These are phyloP conservation scores for Aspergillus spinulosporus DNA, from an alignment of 2,329 filamentous ascomycete species.

Conservation along the genomic window DNA sequence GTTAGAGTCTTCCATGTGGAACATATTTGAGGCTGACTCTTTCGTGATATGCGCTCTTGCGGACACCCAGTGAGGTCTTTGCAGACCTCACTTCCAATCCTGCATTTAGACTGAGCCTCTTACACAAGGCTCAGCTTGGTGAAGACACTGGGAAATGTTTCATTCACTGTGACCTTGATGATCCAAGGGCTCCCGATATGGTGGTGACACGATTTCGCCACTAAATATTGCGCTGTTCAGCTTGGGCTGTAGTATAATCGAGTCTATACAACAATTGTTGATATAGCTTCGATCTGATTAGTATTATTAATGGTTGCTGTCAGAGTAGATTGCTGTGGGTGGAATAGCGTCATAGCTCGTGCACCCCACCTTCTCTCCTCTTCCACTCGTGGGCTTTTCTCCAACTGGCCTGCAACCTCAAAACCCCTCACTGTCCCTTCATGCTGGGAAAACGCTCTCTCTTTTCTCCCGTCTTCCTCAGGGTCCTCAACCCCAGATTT, in stretches of 20 bases:
- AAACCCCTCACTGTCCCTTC: constrained; percentile 15
- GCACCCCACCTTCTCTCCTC: constrained; percentile 15
- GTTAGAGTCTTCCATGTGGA: neutral
- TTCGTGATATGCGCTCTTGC: constrained; percentile 5
- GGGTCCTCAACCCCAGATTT: constrained; percentile 28
- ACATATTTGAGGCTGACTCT: neutral
- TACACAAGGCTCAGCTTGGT: constrained; percentile 7
- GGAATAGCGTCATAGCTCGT: constrained; percentile 22
- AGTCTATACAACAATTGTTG: neutral
- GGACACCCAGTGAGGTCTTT: neutral
- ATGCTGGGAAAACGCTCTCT: constrained; percentile 27
- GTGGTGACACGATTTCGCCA: too few relatives aligned
- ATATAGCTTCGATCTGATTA: neutral
- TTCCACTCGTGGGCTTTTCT: constrained; percentile 9
- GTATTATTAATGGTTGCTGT: neutral
- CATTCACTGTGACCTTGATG: too few relatives aligned
- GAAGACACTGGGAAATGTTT: constrained; percentile 10
- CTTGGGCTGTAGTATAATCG: too few relatives aligned
- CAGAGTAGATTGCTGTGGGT: constrained; percentile 6
- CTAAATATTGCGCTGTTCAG: too few relatives aligned
- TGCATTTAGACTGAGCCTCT: constrained; percentile 5
- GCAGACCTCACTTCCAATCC: constrained; percentile 8
- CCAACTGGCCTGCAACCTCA: constrained; percentile 8
- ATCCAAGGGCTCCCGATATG: too few relatives aligned
- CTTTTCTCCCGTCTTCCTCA: constrained; percentile 22